Evolutionary conservation across 164 flowering plant species (phyloP).

Genomic region (Berberis vulgaris): DNA sequence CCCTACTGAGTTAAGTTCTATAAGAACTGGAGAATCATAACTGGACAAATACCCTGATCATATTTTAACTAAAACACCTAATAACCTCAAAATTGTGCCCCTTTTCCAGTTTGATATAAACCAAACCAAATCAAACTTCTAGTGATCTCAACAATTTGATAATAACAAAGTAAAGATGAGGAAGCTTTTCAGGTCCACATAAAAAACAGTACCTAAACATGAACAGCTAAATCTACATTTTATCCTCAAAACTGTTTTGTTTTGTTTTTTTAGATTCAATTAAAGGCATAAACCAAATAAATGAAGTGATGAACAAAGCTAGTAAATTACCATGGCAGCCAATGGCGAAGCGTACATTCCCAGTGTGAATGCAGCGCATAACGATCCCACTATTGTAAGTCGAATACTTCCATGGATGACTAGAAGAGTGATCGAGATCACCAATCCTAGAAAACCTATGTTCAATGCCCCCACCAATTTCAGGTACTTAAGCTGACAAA

Average conservation of each 20-base stretch:
- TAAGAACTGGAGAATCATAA: no score
- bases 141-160: no score
- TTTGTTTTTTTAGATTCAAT: no score
- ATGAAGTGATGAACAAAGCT: background rate
- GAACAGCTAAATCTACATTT: constrained; percentile 5
- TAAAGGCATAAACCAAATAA: background rate
- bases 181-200: background rate
- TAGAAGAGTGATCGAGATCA: constrained; percentile 37
- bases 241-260: no score
- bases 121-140: no score
- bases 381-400: constrained; percentile 39
- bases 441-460: constrained; percentile 38
- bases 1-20: no score
- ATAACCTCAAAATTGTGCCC: no score
- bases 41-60: no score
- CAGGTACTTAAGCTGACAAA: constrained; percentile 33
- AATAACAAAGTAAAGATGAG: background rate
- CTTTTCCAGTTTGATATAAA: no score
- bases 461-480: constrained; percentile 36
- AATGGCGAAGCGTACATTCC: constrained; percentile 73
- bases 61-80: no score
- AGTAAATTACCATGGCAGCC: constrained; percentile 39
- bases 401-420: constrained; percentile 29
- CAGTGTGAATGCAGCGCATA: constrained; percentile 53
- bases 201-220: background rate